Evolutionary conservation across 768 basidiomycete genomes (phyloP).

Genomic region (Termitomyces sp.): DNA sequence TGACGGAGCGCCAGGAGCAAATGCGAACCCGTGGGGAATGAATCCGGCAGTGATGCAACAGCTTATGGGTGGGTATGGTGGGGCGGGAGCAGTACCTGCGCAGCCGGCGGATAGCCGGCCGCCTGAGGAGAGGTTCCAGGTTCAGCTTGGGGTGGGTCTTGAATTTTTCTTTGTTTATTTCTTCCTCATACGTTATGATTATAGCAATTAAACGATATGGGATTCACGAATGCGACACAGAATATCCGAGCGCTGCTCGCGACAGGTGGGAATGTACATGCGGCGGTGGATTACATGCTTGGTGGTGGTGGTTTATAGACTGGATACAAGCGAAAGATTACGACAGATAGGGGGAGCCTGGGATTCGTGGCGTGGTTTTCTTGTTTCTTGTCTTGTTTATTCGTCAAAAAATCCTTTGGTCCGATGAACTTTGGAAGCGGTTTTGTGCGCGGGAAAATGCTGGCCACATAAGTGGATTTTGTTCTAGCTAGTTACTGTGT

Average conservation of each 20-base stretch:
- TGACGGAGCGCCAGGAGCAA: conserved; percentile 20
- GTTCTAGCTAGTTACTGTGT: too few relatives aligned
- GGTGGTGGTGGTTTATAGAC: conserved; percentile 54
- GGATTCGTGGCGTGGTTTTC: neutral
- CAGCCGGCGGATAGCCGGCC: conserved; percentile 64
- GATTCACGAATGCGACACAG: conserved; percentile 82
- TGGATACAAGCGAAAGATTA: neutral
- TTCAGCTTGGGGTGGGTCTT: conserved; percentile 67
- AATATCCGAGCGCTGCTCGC: conserved; percentile 88
- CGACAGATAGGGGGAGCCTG: neutral
- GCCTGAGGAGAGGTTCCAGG: conserved; percentile 90
- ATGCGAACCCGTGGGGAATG: conserved; percentile 27
- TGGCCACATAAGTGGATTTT: too few relatives aligned
- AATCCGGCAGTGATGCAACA: conserved; percentile 42
- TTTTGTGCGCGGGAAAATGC: neutral
- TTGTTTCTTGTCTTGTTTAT: neutral
- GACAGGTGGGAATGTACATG: conserved; percentile 89
- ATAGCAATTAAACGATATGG: conserved; percentile 94
- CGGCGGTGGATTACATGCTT: conserved; percentile 91
- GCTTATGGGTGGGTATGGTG: conserved; percentile 20
- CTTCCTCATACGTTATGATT: neutral
- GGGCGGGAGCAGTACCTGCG: conserved; percentile 27
- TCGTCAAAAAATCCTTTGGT: neutral
- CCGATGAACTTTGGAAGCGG: neutral
- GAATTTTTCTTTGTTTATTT: neutral